phyloP scores from a whole-genome alignment of 768 basidiomycete species.

The Amanita molliuscula region DNA sequence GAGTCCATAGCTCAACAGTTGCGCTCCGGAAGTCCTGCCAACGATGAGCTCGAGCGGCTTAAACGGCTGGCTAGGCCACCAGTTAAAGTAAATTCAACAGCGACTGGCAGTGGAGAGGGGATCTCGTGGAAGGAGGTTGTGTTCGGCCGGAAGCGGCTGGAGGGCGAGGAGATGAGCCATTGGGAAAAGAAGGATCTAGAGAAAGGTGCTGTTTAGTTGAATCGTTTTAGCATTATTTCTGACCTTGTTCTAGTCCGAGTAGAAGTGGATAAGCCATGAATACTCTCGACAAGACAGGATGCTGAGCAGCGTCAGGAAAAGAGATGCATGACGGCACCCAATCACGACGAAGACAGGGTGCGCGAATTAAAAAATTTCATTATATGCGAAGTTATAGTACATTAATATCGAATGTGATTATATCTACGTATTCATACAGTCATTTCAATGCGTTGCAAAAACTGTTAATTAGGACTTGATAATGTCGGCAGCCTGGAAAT shows the following conservation, averaged over 20 bases:
- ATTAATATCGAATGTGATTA: neutral
- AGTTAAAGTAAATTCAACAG: neutral
- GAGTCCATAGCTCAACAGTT: slow-evolving; percentile 47
- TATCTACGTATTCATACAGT: neutral
- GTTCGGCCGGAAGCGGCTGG: slow-evolving; percentile 26
- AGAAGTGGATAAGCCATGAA: slow-evolving; percentile 4
- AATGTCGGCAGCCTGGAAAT: slow-evolving; percentile 1
- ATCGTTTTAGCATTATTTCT: neutral
- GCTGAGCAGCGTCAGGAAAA: no score
- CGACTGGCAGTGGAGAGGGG: slow-evolving; percentile 5
- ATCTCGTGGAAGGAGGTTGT: slow-evolving; percentile 44
- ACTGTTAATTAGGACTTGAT: neutral
- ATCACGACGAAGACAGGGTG: no score
- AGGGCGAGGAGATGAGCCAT: slow-evolving; percentile 17
- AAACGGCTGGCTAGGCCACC: slow-evolving; percentile 37
- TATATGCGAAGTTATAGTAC: neutral
- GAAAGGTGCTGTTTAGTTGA: slow-evolving; percentile 20
- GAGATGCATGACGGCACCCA: no score
- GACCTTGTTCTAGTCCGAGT: slow-evolving; percentile 5
- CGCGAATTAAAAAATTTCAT: neutral
- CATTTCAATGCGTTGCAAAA: neutral
- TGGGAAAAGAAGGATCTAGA: slow-evolving; percentile 29
- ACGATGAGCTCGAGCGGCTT: slow-evolving; percentile 43
- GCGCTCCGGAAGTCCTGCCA: slow-evolving; percentile 30
- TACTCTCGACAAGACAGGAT: no score